phyloP scores from a whole-genome alignment of 2,329 filamentous ascomycete genomes.

The Fusarium ambrosium region DNA sequence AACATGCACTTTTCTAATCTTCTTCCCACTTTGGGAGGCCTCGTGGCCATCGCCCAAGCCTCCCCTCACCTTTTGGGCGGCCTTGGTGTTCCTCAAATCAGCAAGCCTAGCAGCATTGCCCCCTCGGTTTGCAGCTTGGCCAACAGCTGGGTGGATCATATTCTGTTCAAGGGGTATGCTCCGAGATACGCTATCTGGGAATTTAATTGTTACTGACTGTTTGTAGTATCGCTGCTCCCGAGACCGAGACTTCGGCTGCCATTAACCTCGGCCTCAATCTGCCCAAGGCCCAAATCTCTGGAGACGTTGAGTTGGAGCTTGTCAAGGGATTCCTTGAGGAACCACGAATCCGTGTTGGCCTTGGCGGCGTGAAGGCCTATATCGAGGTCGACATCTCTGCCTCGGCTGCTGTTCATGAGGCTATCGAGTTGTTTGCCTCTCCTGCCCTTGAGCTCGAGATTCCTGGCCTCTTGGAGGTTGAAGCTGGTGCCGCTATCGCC shows the following conservation, averaged over 20 bases:
- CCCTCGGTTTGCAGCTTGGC: slow-evolving; percentile 23
- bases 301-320: slow-evolving; percentile 60
- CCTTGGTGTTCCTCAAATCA: background rate
- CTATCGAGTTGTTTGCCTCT: slow-evolving; percentile 63
- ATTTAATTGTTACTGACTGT: background rate
- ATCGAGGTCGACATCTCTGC: slow-evolving; percentile 63
- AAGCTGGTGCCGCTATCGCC: slow-evolving; percentile 61
- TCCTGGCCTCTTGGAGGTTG: slow-evolving; percentile 51
- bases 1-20: slow-evolving; percentile 35
- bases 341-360: slow-evolving; percentile 60
- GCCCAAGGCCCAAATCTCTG: slow-evolving; percentile 58
- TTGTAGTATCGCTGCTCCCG: slow-evolving; percentile 32
- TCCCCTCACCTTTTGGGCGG: slow-evolving; percentile 31
- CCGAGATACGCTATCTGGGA: background rate
- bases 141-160: slow-evolving; percentile 32
- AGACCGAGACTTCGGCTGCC: slow-evolving; percentile 30
- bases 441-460: slow-evolving; percentile 56
- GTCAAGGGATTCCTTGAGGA: slow-evolving; percentile 55
- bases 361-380: slow-evolving; percentile 65
- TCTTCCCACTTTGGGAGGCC: slow-evolving; percentile 31
- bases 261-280: slow-evolving; percentile 44
- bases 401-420: slow-evolving; percentile 62
- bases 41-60: slow-evolving; percentile 37
- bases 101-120: background rate
- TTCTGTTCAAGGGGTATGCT: slow-evolving; percentile 30